Evolutionary conservation across 768 basidiomycete genomes (phyloP), one percentile per base, ranked within the genome.

Genomic region (Boletus subparvulus): DNA sequence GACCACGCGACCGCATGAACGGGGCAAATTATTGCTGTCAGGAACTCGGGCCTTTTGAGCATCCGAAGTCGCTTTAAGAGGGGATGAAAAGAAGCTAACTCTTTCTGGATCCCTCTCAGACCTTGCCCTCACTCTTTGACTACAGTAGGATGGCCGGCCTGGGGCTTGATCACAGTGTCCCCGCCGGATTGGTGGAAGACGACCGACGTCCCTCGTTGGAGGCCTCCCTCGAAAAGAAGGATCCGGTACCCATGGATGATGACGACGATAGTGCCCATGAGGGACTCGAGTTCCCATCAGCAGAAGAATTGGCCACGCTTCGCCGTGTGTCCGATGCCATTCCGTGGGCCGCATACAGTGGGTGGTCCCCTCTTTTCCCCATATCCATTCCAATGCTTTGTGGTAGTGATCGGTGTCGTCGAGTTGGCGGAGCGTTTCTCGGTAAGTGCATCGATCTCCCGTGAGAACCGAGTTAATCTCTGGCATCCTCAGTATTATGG

Each of bases 361-460:
- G 42, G 60, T 41, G 30, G 14, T 32, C 10, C 42, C n/a, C 37
- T 45, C 4, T 12, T 35, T 47, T 13, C 6, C 19, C 6, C 21
- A 2, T 2, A 10, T 17, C 12, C 13, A 36, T 52, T 16, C 26
- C 41, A 13, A 66, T 14, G 48, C 26, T 48, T 26, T 30, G 16
- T 26, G 46, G 12, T 50, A 86, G 84, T 86, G 50, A 85, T 90
- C 50, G 86, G 85, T 11, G 30, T 85, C 33, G 77, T 88, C 32
- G 87, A 90, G 67, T 70, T 88, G 41, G 86, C 85, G 4, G 89
- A 90, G 65, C 83, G 88, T 14, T 90, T 90, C 72, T 89, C 88
- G 40, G 82, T 84, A 59, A 47, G 78, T 68, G 11, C 19, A 46
- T 24, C 30, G 7, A 50, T 26, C 1, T 2, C n/a, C 4, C 24